These are phyloP conservation scores for Sequoiadendron giganteum DNA, from an alignment of 75 land plant genomes.

Conservation along the genomic window DNA sequence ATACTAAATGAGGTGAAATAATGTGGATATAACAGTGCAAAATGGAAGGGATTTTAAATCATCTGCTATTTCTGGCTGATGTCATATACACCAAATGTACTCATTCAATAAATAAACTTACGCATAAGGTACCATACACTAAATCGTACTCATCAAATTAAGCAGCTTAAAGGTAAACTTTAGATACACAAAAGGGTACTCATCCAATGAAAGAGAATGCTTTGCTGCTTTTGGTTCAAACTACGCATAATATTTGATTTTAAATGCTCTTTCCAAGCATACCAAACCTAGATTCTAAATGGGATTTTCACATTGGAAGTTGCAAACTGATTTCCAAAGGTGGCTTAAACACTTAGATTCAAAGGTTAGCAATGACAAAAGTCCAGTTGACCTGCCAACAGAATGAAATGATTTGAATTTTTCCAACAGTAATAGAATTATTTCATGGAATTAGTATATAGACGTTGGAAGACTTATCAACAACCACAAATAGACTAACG, in stretches of 20 bases:
- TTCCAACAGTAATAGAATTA: not conserved
- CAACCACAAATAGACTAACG: not conserved
- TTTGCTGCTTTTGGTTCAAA: not conserved
- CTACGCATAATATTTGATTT: not conserved
- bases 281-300: not conserved
- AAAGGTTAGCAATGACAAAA: not conserved
- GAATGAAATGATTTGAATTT: not conserved
- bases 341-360: not conserved
- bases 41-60: not conserved
- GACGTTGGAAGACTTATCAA: not conserved
- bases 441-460: not conserved
- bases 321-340: not conserved
- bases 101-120: not conserved
- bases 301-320: not conserved
- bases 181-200: not conserved
- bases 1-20: not conserved
- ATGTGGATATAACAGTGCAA: not conserved
- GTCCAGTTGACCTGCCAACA: not conserved
- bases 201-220: not conserved
- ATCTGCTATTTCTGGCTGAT: not conserved
- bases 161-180: not conserved
- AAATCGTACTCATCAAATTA: not conserved
- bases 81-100: not conserved
- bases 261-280: not conserved
- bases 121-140: not conserved